Evolutionary conservation across 305 asterid species (phyloP).

Genomic region (Fraxinus nigra): DNA sequence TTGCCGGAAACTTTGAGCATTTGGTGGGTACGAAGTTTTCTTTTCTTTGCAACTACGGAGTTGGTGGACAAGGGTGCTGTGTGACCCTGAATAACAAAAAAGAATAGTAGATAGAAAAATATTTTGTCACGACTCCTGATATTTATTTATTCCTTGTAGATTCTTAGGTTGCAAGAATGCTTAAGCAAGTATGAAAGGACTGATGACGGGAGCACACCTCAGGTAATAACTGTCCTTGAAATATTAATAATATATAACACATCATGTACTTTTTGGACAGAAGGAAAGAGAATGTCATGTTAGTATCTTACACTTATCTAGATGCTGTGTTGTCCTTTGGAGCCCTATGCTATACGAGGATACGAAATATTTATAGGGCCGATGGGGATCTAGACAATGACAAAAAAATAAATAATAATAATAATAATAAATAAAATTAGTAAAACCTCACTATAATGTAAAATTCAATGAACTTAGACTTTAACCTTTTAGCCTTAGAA

Average conservation of each 20-base stretch:
- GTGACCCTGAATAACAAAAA: conserved; percentile 7
- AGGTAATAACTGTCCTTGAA: conserved; percentile 54
- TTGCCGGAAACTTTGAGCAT: not conserved
- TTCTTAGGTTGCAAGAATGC: conserved; percentile 90
- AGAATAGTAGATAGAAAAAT: conserved; percentile 13
- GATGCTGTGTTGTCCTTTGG: conserved; percentile 16
- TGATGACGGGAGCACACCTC: conserved; percentile 84
- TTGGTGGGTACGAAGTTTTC: conserved; percentile 6
- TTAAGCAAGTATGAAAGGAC: conserved; percentile 89
- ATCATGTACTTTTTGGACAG: conserved; percentile 8
- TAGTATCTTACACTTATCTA: not conserved
- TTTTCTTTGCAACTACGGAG: conserved; percentile 4
- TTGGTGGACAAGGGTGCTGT: conserved; percentile 7
- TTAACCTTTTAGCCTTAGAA: not conserved
- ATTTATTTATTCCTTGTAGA: conserved; percentile 47
- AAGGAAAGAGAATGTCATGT: conserved; percentile 5
- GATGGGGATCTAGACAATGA: not conserved
- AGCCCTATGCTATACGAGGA: conserved; percentile 4
- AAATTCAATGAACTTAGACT: not conserved
- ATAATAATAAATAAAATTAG: not conserved
- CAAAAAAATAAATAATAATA: not conserved
- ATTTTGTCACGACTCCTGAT: conserved; percentile 18
- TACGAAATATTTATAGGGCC: conserved; percentile 5
- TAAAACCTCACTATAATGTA: not conserved
- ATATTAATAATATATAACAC: conserved; percentile 11